phyloP scores from a whole-genome alignment of 176 grass and related monocot genomes.

The Oryza glaberrima region DNA sequence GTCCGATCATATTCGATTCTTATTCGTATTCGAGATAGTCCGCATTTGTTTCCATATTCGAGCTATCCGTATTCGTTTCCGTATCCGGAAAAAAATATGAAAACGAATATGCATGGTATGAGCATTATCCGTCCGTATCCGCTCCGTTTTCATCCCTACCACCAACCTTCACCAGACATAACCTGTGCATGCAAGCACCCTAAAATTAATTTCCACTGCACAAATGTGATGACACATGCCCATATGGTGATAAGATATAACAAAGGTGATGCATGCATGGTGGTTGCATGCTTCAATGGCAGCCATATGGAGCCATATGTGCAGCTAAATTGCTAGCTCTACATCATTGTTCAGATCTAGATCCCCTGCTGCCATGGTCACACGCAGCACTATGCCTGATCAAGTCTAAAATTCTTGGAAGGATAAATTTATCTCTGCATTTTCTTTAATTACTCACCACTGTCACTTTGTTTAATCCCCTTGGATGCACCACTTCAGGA shows the following conservation, averaged over 20 bases:
- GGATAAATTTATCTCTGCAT: not conserved
- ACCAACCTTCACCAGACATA: not conserved
- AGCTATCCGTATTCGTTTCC: too few relatives aligned
- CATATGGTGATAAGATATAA: slow-evolving; percentile 1
- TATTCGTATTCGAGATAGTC: too few relatives aligned
- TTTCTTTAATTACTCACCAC: not conserved
- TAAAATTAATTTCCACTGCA: not conserved
- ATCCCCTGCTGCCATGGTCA: slow-evolving; percentile 9
- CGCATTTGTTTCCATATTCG: too few relatives aligned
- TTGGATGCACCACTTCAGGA: slow-evolving; percentile 29
- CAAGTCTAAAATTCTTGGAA: not conserved
- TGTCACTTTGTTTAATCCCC: slow-evolving; percentile 24
- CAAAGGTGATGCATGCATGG: not conserved
- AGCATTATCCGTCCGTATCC: too few relatives aligned
- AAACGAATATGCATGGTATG: too few relatives aligned
- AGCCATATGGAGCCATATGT: not conserved
- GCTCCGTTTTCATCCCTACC: too few relatives aligned
- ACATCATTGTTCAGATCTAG: slow-evolving; percentile 23
- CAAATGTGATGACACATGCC: slow-evolving; percentile 16
- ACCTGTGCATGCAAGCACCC: not conserved
- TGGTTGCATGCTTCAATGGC: not conserved
- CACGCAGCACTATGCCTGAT: slow-evolving; percentile 13
- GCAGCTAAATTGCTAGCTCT: not conserved
- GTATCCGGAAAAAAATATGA: too few relatives aligned
- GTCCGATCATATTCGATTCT: too few relatives aligned